A percentile compares a stretch with the other conserved stretches of the same genome.
Conservation (phyloP, 192 early-diverging fungal genomes). For the Pecoramyces ruminantium region DNA sequence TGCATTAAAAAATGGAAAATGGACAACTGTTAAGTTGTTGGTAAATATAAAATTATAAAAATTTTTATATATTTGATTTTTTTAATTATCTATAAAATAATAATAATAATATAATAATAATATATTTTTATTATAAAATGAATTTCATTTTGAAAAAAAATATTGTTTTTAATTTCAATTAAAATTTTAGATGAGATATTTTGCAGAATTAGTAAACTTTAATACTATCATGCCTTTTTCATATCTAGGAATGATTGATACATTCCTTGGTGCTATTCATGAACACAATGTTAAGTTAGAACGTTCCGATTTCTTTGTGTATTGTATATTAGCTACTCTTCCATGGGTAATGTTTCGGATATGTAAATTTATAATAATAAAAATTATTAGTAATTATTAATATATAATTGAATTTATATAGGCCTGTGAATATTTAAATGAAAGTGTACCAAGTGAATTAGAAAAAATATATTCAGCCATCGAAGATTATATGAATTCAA, state of each 20-base stretch:
- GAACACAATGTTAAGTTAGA: constrained; percentile 24
- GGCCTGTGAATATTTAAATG: constrained; percentile 19
- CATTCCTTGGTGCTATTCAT: constrained; percentile 37
- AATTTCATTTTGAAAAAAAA: too few relatives aligned
- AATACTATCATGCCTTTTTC: constrained; percentile 52
- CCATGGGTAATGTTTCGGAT: constrained; percentile 42
- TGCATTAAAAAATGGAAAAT: constrained; percentile 33
- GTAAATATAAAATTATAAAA: constrained; percentile 9
- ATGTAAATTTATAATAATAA: too few relatives aligned
- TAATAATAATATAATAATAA: too few relatives aligned
- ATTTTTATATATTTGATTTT: too few relatives aligned
- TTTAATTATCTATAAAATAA: too few relatives aligned
- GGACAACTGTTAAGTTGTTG: constrained; percentile 56
- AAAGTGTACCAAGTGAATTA: constrained; percentile 24
- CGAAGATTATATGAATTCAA: constrained; percentile 13
- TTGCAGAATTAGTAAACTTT: constrained; percentile 60
- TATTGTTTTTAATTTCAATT: too few relatives aligned
- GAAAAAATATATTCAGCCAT: constrained; percentile 9
- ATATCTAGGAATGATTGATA: constrained; percentile 43
- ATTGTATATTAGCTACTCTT: constrained; percentile 53
- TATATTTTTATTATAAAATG: too few relatives aligned
- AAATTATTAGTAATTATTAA: too few relatives aligned
- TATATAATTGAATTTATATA: neutral
- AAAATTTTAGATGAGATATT: constrained; percentile 34
- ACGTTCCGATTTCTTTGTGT: constrained; percentile 53